Evolutionary conservation across 306 rosid genomes (phyloP).

Genomic region (Dryas alaskensis): DNA sequence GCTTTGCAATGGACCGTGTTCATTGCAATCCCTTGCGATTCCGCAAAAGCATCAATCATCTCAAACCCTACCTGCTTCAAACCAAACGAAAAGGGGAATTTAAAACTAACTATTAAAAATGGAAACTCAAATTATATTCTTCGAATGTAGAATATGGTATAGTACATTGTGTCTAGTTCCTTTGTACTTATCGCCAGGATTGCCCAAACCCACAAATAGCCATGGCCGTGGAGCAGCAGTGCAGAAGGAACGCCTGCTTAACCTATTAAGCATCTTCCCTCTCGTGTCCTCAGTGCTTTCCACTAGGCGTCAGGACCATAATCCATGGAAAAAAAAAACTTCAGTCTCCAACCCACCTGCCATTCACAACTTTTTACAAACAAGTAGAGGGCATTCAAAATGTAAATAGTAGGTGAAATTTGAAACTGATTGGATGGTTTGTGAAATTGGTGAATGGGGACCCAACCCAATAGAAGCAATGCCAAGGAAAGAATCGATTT

Average conservation of each 20-base stretch:
- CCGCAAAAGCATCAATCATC: slow-evolving; percentile 83
- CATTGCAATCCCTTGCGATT: slow-evolving; percentile 63
- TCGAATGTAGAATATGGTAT: background rate
- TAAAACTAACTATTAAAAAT: background rate
- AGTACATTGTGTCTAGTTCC: slow-evolving; percentile 90
- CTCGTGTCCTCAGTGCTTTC: background rate
- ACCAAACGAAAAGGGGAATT: slow-evolving; percentile 7
- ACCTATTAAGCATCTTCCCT: slow-evolving; percentile 42
- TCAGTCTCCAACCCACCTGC: background rate
- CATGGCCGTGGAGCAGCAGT: slow-evolving; percentile 55
- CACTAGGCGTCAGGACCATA: slow-evolving; percentile 6
- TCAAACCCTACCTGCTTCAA: slow-evolving; percentile 70
- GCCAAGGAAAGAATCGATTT: background rate
- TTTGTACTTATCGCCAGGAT: slow-evolving; percentile 74
- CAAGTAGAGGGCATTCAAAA: background rate
- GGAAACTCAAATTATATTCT: background rate
- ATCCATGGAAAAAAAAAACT: background rate
- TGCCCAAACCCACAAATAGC: slow-evolving; percentile 86
- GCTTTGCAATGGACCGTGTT: slow-evolving; percentile 70
- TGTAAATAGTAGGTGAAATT: background rate
- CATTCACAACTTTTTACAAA: background rate
- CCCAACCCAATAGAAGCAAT: background rate
- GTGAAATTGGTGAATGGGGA: background rate
- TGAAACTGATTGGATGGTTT: background rate
- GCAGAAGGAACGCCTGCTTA: slow-evolving; percentile 49